Conservation (phyloP, 805 yeast species). For the Monosporozyma solicola region DNA sequence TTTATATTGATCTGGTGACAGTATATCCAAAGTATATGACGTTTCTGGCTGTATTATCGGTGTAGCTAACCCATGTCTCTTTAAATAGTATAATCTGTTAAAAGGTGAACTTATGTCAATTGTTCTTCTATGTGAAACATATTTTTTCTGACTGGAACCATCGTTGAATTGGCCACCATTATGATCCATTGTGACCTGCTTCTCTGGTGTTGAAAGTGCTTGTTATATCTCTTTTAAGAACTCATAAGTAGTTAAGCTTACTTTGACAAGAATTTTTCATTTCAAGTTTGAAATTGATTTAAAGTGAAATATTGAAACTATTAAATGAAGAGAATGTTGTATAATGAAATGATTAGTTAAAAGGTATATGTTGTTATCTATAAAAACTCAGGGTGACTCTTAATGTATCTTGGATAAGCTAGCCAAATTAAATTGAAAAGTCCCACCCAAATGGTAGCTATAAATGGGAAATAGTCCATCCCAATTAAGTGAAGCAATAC, state of each 20-base stretch:
- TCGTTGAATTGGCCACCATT: background rate
- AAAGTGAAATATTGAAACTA: background rate
- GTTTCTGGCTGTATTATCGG: conserved; percentile 27
- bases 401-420: conserved; percentile 22
- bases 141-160: conserved; percentile 16
- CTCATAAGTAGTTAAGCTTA: background rate
- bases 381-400: conserved; percentile 15
- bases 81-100: conserved; percentile 20
- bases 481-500: conserved; percentile 21
- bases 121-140: conserved; percentile 26
- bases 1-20: conserved; percentile 25
- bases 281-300: background rate
- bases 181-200: background rate
- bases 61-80: conserved; percentile 22
- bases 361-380: conserved; percentile 1
- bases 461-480: conserved; percentile 20
- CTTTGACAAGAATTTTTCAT: background rate
- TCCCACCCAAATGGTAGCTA: conserved; percentile 20
- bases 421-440: conserved; percentile 20
- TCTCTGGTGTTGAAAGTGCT: background rate
- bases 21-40: conserved; percentile 21
- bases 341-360: background rate
- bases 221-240: background rate
- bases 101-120: conserved; percentile 28
- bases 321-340: background rate